These are phyloP conservation scores for Ustilago bromivora DNA, from an alignment of 1,284 basidiomycete species.

Conservation along the genomic window DNA sequence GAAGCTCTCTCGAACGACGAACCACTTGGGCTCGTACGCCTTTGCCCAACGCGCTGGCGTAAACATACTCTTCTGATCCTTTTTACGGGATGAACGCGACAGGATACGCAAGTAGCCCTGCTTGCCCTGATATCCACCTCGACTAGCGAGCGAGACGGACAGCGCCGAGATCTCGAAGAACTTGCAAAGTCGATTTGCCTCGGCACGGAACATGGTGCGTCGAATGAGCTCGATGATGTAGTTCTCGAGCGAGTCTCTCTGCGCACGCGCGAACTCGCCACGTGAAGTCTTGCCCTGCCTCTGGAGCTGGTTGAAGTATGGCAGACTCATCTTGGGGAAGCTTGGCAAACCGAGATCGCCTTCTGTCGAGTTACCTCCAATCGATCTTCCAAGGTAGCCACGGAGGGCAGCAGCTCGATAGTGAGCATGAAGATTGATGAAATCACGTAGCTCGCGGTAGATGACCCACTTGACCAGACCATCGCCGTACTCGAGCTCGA, in stretches of 20 bases:
- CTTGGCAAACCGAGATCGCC: constrained; percentile 81
- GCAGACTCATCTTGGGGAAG: constrained; percentile 87
- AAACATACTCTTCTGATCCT: constrained; percentile 71
- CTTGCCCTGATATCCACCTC: constrained; percentile 82
- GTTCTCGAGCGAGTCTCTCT: constrained; percentile 85
- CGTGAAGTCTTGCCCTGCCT: constrained; percentile 69
- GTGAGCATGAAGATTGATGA: constrained; percentile 89
- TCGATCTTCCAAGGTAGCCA: constrained; percentile 59
- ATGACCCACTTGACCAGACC: constrained; percentile 91
- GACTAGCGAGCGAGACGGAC: constrained; percentile 83
- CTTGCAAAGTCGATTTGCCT: constrained; percentile 89
- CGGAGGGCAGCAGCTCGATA: constrained; percentile 79
- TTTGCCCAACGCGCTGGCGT: constrained; percentile 75
- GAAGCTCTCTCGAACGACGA: constrained; percentile 91
- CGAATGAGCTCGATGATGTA: constrained; percentile 87
- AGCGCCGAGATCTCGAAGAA: constrained; percentile 95
- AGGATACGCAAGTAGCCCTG: constrained; percentile 81
- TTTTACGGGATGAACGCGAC: constrained; percentile 71
- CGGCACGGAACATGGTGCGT: constrained; percentile 91
- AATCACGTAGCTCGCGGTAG: constrained; percentile 93
- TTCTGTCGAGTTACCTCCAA: constrained; percentile 48
- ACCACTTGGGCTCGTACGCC: constrained; percentile 85
- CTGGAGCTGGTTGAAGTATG: constrained; percentile 82
- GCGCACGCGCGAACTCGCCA: constrained; percentile 81
- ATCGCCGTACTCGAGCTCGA: constrained; percentile 96